phyloP scores from a whole-genome alignment of 2,329 filamentous ascomycete genomes.

The Fusarium tjaetaba region DNA sequence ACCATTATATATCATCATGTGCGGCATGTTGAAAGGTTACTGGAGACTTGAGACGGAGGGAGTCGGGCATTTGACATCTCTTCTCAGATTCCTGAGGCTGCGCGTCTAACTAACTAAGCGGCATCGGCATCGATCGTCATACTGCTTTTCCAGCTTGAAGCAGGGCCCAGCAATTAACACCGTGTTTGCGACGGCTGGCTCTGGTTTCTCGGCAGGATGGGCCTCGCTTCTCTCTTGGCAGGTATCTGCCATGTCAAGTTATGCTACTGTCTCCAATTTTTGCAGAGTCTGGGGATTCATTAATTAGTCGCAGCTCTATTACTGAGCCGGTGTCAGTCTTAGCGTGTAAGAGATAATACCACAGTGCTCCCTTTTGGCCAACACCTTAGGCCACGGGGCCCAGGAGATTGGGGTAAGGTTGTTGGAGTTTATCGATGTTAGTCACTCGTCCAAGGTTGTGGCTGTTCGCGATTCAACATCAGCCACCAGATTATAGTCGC shows the following conservation, averaged over 20 bases:
- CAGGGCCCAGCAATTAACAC: constrained; percentile 19
- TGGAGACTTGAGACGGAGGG: constrained; percentile 20
- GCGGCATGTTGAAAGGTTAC: constrained; percentile 16
- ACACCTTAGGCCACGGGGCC: constrained; percentile 33
- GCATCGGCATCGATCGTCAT: constrained; percentile 35
- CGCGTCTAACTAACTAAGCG: constrained; percentile 18
- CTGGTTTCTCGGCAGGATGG: constrained; percentile 24
- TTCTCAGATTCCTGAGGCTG: constrained; percentile 14
- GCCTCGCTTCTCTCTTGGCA: neutral
- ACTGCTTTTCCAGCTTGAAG: constrained; percentile 26
- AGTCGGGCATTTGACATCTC: constrained; percentile 1
- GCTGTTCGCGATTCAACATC: constrained; percentile 27
- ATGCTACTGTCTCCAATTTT: constrained; percentile 16
- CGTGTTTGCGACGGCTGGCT: constrained; percentile 42
- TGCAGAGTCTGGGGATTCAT: constrained; percentile 36
- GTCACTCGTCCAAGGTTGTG: constrained; percentile 1
- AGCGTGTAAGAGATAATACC: constrained; percentile 14
- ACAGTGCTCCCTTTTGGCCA: constrained; percentile 21
- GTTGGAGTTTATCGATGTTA: constrained; percentile 27
- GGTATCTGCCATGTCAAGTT: constrained; percentile 23
- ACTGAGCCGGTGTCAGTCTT: constrained; percentile 30
- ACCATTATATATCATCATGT: constrained; percentile 30
- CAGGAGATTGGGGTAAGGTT: constrained; percentile 40
- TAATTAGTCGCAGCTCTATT: constrained; percentile 22
- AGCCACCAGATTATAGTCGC: constrained; percentile 26